phyloP scores from a whole-genome alignment of 192 early-diverging fungal genomes.

The Dissophora ornata region DNA sequence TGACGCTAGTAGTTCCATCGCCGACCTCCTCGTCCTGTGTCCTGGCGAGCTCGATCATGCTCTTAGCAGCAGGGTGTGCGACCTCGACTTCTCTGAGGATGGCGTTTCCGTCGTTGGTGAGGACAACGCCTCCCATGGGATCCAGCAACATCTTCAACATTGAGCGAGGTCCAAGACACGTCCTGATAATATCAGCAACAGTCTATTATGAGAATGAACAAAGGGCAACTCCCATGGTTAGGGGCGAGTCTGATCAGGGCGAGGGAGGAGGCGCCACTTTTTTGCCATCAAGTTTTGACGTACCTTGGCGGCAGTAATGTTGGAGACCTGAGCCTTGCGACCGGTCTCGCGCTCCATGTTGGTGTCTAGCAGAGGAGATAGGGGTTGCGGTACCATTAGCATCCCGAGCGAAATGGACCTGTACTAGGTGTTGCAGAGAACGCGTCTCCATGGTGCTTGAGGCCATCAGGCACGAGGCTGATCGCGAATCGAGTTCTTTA shows the following conservation, averaged over 20 bases:
- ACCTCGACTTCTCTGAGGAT: slow-evolving; percentile 99
- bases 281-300: neutral
- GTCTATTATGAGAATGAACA: slow-evolving; percentile 65
- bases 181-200: slow-evolving; percentile 98
- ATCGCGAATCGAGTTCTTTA: neutral
- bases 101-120: slow-evolving; percentile 99
- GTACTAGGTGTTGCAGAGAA: neutral
- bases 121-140: slow-evolving; percentile 98
- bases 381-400: neutral
- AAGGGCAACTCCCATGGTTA: neutral
- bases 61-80: slow-evolving; percentile 99
- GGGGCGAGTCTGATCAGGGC: neutral
- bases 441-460: neutral
- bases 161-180: slow-evolving; percentile 96
- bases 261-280: too few relatives aligned
- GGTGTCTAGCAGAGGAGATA: slow-evolving; percentile 64
- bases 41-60: slow-evolving; percentile 98
- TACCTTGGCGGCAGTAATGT: slow-evolving; percentile 98
- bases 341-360: slow-evolving; percentile 95
- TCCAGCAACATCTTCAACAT: slow-evolving; percentile 99
- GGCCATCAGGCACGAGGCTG: too few relatives aligned
- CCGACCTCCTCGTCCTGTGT: slow-evolving; percentile 99
- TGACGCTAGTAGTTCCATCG: slow-evolving; percentile 98
- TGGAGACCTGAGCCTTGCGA: slow-evolving; percentile 96
- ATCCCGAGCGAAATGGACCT: too few relatives aligned